A percentile compares a stretch with the other conserved stretches of the same genome.
Conservation (phyloP, 2,329 filamentous ascomycete genomes). For the Akanthomyces uredinophilus region DNA sequence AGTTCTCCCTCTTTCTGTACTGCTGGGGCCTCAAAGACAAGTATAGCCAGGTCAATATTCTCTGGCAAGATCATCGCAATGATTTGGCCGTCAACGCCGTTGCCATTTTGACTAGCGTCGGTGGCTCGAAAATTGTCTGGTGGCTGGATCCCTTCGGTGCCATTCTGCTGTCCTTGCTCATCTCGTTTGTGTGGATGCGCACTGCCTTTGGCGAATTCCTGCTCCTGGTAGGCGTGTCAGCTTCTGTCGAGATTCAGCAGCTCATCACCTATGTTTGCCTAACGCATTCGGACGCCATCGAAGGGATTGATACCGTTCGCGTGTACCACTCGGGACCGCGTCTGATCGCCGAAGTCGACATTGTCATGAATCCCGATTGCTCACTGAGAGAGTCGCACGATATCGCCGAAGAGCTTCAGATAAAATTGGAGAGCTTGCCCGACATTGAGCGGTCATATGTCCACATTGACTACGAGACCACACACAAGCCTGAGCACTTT, state of each 20-base stretch:
- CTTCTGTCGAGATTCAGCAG: conserved; percentile 79
- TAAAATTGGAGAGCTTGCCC: conserved; percentile 86
- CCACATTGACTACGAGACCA: conserved; percentile 95
- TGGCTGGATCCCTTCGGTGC: conserved; percentile 95
- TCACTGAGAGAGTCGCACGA: conserved; percentile 80
- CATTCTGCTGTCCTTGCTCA: conserved; percentile 72
- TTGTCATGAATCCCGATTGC: conserved; percentile 79
- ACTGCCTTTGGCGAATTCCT: conserved; percentile 89
- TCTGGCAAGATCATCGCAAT: conserved; percentile 97
- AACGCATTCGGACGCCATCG: conserved; percentile 78
- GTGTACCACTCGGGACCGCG: conserved; percentile 87
- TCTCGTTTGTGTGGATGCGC: conserved; percentile 73
- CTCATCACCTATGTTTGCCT: conserved; percentile 89
- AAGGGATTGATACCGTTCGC: conserved; percentile 88
- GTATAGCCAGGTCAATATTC: conserved; percentile 84
- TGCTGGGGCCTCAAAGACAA: conserved; percentile 88
- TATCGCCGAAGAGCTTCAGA: conserved; percentile 87
- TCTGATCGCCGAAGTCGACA: conserved; percentile 90
- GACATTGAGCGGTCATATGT: conserved; percentile 93
- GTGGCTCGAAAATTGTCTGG: conserved; percentile 82
- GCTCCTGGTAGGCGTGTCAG: conserved; percentile 82
- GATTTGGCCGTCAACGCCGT: conserved; percentile 96
- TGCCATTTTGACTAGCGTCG: conserved; percentile 85
- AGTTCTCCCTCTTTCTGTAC: conserved; percentile 79
- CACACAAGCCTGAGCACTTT: conserved; percentile 81